A percentile compares a stretch with the other conserved stretches of the same genome.
Evolutionary conservation across 176 grass and related monocot species (phyloP).

Genomic region (Carex pumila): DNA sequence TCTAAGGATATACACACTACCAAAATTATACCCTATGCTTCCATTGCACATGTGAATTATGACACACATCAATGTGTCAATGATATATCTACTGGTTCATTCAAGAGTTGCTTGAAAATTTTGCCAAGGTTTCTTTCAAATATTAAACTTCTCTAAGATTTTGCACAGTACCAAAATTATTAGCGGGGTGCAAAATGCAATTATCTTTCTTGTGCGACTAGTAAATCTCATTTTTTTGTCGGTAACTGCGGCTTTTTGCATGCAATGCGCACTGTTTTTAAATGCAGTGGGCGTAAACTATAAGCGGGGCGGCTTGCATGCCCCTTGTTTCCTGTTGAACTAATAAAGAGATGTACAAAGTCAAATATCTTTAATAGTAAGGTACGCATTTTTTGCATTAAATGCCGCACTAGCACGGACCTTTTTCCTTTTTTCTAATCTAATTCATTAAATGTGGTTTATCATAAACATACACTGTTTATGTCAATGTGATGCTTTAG

Average conservation of each 20-base stretch:
- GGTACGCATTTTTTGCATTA: not conserved
- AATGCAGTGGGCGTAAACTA: not conserved
- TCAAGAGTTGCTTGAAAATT: not conserved
- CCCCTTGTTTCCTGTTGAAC: conserved; percentile 1
- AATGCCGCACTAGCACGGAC: not conserved
- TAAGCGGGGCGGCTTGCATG: not conserved
- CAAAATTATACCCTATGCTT: not conserved
- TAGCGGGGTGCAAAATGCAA: not conserved
- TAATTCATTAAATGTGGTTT: not conserved
- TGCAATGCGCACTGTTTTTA: not conserved
- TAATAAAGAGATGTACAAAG: conserved; percentile 7
- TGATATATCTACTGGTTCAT: not conserved
- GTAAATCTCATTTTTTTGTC: not conserved
- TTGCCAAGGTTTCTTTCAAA: not conserved
- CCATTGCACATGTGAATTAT: not conserved
- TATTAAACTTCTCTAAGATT: not conserved
- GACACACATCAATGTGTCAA: not conserved
- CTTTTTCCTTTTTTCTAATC: not conserved
- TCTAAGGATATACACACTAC: not conserved
- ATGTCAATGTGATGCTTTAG: not conserved
- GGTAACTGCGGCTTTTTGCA: not conserved
- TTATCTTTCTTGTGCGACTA: not conserved
- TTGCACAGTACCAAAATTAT: not conserved
- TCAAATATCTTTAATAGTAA: not conserved
- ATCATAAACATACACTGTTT: not conserved